phyloP scores from a whole-genome alignment of 108 stramenopile species.

The Skeletonema marinoi region DNA sequence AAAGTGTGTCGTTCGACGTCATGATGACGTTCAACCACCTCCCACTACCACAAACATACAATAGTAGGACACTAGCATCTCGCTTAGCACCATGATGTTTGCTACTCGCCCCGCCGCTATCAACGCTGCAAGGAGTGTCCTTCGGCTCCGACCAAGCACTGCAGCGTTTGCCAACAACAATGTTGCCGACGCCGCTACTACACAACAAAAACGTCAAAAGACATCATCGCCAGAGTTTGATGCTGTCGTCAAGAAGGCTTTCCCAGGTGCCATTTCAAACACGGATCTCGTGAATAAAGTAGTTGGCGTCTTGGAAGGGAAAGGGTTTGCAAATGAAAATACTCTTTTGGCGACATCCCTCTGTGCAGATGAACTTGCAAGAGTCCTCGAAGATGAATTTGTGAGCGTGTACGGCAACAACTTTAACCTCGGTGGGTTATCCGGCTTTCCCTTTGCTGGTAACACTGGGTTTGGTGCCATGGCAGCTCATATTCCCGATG shows the following conservation, averaged over 20 bases:
- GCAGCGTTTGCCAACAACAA: neutral
- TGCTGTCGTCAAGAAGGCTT: slow-evolving; percentile 8
- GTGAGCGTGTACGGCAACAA: slow-evolving; percentile 44
- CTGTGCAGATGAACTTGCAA: slow-evolving; percentile 54
- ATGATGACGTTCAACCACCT: neutral
- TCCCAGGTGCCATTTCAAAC: slow-evolving; percentile 55
- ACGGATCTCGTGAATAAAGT: slow-evolving; percentile 37
- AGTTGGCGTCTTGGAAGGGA: slow-evolving; percentile 4
- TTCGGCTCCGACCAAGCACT: neutral
- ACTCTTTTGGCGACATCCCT: slow-evolving; percentile 59
- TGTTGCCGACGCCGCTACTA: neutral
- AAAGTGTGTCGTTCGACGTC: neutral
- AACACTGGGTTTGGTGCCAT: slow-evolving; percentile 73
- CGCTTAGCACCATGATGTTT: neutral
- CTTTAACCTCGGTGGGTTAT: slow-evolving; percentile 71
- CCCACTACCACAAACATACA: neutral
- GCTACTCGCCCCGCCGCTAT: neutral
- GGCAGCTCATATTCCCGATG: slow-evolving; percentile 71
- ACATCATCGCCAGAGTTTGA: neutral
- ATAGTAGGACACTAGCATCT: neutral
- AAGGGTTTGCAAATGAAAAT: slow-evolving; percentile 42
- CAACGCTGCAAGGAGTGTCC: neutral
- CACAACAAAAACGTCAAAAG: neutral
- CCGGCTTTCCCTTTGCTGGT: slow-evolving; percentile 74
- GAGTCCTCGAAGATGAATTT: slow-evolving; percentile 51